A percentile compares a stretch with the other conserved stretches of the same genome.
Conservation (phyloP, 1,284 basidiomycete genomes). For the Termitomyces sp. region DNA sequence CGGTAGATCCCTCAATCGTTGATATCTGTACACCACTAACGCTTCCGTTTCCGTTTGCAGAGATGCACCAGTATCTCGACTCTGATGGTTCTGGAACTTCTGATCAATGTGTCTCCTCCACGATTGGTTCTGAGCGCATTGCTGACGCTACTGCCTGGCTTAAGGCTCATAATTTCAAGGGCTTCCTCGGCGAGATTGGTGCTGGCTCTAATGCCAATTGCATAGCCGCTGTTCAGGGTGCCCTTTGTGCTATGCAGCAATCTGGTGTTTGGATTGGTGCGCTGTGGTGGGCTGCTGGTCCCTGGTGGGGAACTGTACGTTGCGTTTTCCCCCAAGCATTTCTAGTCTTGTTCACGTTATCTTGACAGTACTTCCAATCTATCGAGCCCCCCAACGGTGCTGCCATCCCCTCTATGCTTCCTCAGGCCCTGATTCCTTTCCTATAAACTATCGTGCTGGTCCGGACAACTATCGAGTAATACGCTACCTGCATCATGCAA, state of each 20-base stretch:
- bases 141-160: constrained; percentile 54
- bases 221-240: constrained; percentile 49
- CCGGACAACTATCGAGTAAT: background rate
- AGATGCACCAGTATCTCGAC: constrained; percentile 71
- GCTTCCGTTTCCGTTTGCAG: constrained; percentile 20
- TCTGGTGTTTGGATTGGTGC: constrained; percentile 54
- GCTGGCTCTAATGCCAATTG: constrained; percentile 49
- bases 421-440: constrained; percentile 54
- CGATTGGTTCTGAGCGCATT: constrained; percentile 55
- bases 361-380: constrained; percentile 50
- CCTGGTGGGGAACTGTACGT: constrained; percentile 57
- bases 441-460: constrained; percentile 29
- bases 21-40: constrained; percentile 2
- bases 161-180: constrained; percentile 52
- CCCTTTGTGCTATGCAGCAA: constrained; percentile 54
- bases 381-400: constrained; percentile 58
- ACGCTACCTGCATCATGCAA: background rate
- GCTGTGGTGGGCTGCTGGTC: constrained; percentile 58
- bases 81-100: constrained; percentile 59
- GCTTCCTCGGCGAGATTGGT: constrained; percentile 62
- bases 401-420: constrained; percentile 46
- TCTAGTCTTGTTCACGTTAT: background rate
- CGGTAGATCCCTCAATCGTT: constrained; percentile 26
- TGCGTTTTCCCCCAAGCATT: background rate
- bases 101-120: constrained; percentile 49